These are phyloP conservation scores for Trichoderma sp. DNA, from an alignment of 2,329 filamentous ascomycete genomes.

Conservation along the genomic window DNA sequence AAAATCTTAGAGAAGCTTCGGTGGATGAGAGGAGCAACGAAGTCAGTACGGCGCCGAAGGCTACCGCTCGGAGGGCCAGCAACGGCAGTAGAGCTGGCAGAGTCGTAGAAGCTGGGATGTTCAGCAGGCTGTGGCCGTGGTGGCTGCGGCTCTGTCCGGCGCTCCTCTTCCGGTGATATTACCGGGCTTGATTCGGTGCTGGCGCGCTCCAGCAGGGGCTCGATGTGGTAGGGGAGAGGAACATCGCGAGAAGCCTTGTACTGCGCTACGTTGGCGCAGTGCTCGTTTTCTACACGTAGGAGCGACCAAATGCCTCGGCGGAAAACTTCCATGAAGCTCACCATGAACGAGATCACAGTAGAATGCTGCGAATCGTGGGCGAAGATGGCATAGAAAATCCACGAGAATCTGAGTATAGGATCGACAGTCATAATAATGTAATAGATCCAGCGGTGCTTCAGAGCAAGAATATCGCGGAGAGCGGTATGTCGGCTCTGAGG, in stretches of 20 bases:
- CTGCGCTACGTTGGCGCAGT: constrained; percentile 86
- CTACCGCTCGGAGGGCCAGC: constrained; percentile 25
- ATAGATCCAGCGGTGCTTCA: constrained; percentile 80
- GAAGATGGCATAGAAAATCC: constrained; percentile 92
- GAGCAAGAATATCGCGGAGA: constrained; percentile 76
- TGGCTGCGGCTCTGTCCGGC: background rate
- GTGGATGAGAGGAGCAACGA: constrained; percentile 22
- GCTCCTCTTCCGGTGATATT: constrained; percentile 24
- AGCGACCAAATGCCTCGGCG: constrained; percentile 88
- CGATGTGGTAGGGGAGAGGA: constrained; percentile 75
- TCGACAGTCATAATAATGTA: constrained; percentile 83
- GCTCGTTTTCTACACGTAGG: constrained; percentile 96
- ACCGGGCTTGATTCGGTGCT: constrained; percentile 38
- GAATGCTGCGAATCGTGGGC: constrained; percentile 79
- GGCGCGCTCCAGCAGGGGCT: constrained; percentile 46
- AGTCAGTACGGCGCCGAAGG: constrained; percentile 37
- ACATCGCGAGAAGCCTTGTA: constrained; percentile 90
- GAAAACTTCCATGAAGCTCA: constrained; percentile 77
- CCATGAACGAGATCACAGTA: constrained; percentile 75
- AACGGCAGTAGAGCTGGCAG: constrained; percentile 28
- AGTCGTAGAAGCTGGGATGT: constrained; percentile 16
- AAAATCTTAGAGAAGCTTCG: constrained; percentile 63
- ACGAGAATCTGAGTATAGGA: constrained; percentile 84
- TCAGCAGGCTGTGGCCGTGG: background rate
- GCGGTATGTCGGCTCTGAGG: constrained; percentile 65